Conservation (phyloP, 1,284 basidiomycete species). For the Sporisorium iseilematis-ciliati region DNA sequence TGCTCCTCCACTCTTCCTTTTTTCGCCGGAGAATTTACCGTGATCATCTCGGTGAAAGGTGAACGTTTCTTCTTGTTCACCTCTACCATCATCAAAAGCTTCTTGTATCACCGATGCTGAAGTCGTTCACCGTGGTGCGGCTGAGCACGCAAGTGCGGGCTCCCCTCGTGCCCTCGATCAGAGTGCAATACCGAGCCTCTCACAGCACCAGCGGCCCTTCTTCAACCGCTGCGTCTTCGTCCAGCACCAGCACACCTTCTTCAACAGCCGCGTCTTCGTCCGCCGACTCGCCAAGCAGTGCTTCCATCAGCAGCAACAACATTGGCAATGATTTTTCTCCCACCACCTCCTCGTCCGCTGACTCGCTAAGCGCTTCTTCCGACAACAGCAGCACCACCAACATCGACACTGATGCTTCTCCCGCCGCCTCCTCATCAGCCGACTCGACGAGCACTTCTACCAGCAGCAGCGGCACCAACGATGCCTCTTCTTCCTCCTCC, state of each 20-base stretch:
- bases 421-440: slow-evolving; percentile 1
- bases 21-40: slow-evolving; percentile 1
- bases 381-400: not conserved
- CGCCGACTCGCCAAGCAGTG: not conserved
- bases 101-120: slow-evolving; percentile 4
- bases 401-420: not conserved
- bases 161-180: not conserved
- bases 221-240: slow-evolving; percentile 3
- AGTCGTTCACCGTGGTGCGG: not conserved
- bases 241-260: not conserved
- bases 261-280: slow-evolving; percentile 4
- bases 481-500: not conserved
- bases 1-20: slow-evolving; percentile 2
- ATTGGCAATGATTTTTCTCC: too few relatives aligned
- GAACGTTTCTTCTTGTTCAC: slow-evolving; percentile 1
- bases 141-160: not conserved
- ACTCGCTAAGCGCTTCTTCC: not conserved
- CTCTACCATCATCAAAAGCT: not conserved
- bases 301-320: slow-evolving; percentile 2
- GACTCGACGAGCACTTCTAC: not conserved
- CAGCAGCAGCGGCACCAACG: not conserved
- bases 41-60: not conserved
- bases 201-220: not conserved
- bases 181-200: slow-evolving; percentile 3
- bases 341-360: slow-evolving; percentile 1